Base-by-base conservation (phyloP, 345 rosid genomes). In the Zanthoxylum bungeanum region DNA sequence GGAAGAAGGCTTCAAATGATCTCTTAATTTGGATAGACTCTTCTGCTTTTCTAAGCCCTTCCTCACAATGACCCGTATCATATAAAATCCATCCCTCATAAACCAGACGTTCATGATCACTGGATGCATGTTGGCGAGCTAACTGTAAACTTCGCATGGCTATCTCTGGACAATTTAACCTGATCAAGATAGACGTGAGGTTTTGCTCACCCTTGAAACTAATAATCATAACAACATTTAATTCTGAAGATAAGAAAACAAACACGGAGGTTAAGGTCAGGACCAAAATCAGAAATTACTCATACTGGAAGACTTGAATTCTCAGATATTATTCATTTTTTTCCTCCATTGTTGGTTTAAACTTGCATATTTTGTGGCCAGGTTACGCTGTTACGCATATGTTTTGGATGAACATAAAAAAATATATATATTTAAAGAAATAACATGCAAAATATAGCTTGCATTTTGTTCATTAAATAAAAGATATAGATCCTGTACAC, bases 61-160 rank as follows among this genome's bases (percentile, higher is more conserved):
- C 97, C 68, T 95, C 92, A 63, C 93, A 92, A 72, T 95, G 96
- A 60, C 98, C 96, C 0, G 98, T 92, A 75, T 95, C 99, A 71
- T 95, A 95, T 75, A 94, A 83, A 75, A 94, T 94, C 98, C 98
- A 94, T 65, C 98, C 98, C 79, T 92, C 99, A 50, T 95, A 95
- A 27, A 95, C 98, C 64, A 92, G 81, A 34, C 93, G 93, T 58
- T 95, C 99, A 17, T 95, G 96, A 37, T 89, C 96, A 73, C 87
- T 82, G 8, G 93, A 83, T 70, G 98, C 98, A 84, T 91, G 93
- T 64, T 86, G 86, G 17, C 97, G 87, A 1, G 99, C 99, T 82
- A 91, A 84, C 75, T 87, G 98, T 64, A 92, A 87, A 82, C 99
- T 92, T 60, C 91, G 85, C 99, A 95, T 95, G 4, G 99, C 99